These are phyloP conservation scores for Nothopassalora personata DNA, from an alignment of 2,329 filamentous ascomycete genomes.

Conservation along the genomic window DNA sequence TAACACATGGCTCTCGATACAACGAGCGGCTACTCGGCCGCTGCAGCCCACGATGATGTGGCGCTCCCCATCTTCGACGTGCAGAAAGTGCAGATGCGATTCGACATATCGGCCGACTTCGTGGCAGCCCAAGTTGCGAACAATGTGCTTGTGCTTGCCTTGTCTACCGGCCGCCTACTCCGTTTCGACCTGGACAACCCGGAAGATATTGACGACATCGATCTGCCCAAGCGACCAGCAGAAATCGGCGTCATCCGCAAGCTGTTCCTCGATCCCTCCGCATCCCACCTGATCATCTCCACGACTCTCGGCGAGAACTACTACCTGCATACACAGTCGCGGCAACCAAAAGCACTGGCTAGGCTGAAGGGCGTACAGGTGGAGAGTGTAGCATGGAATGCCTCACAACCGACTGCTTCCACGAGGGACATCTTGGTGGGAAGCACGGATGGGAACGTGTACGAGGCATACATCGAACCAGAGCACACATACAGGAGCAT, in stretches of 20 bases:
- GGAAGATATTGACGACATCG: conserved; percentile 97
- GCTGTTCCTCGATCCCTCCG: conserved; percentile 96
- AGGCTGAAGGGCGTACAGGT: conserved; percentile 81
- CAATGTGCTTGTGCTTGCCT: conserved; percentile 87
- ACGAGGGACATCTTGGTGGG: conserved; percentile 92
- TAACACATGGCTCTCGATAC: conserved; percentile 23
- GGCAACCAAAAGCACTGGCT: conserved; percentile 74
- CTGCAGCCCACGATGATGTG: conserved; percentile 40
- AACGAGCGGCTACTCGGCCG: conserved; percentile 25
- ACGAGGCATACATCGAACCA: conserved; percentile 91
- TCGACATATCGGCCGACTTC: conserved; percentile 90
- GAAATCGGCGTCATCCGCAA: conserved; percentile 88
- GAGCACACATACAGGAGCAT: conserved; percentile 94
- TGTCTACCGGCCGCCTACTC: conserved; percentile 86
- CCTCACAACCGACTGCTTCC: conserved; percentile 83
- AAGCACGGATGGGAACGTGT: conserved; percentile 87
- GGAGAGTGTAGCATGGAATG: conserved; percentile 91
- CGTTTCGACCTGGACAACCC: conserved; percentile 91
- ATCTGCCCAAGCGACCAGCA: conserved; percentile 85
- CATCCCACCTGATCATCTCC: conserved; percentile 86
- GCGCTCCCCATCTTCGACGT: conserved; percentile 88
- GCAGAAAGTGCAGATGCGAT: conserved; percentile 86
- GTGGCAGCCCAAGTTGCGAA: conserved; percentile 95
- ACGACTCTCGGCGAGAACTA: conserved; percentile 93
- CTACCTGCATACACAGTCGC: conserved; percentile 93